Evolutionary conservation across 2,329 filamentous ascomycete species (phyloP).

Genomic region (Aspergillus sp.): DNA sequence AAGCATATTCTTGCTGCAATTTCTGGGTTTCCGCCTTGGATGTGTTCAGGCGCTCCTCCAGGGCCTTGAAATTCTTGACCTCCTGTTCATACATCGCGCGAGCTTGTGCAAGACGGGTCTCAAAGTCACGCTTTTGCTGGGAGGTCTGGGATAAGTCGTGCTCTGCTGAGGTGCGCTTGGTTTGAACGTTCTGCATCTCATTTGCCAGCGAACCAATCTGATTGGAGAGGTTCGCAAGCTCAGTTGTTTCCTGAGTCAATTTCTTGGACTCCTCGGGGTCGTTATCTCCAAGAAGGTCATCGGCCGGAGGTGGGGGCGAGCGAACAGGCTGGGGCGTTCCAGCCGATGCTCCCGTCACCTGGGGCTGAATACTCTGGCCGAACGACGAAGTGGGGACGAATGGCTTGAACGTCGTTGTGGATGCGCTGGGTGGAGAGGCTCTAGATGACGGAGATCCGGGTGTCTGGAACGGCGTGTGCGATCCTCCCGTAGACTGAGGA

Average conservation of each 20-base stretch:
- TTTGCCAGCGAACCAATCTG: slow-evolving; percentile 87
- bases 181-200: slow-evolving; percentile 91
- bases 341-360: slow-evolving; percentile 66
- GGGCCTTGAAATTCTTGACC: slow-evolving; percentile 75
- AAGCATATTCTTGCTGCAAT: slow-evolving; percentile 76
- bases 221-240: slow-evolving; percentile 93
- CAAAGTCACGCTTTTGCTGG: slow-evolving; percentile 89
- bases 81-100: slow-evolving; percentile 90
- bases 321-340: slow-evolving; percentile 27
- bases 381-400: slow-evolving; percentile 93
- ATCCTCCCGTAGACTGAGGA: slow-evolving; percentile 71
- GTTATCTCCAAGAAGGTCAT: slow-evolving; percentile 87
- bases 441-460: slow-evolving; percentile 47
- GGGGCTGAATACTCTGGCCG: slow-evolving; percentile 74
- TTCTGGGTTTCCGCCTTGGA: slow-evolving; percentile 80
- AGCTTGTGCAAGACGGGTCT: slow-evolving; percentile 81
- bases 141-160: slow-evolving; percentile 77
- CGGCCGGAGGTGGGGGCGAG: slow-evolving; percentile 56
- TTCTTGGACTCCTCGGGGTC: slow-evolving; percentile 87
- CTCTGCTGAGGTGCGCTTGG: slow-evolving; percentile 74
- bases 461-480: slow-evolving; percentile 56
- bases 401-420: slow-evolving; percentile 71
- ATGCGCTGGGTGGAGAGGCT: slow-evolving; percentile 35
- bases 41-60: slow-evolving; percentile 77
- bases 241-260: slow-evolving; percentile 82